Conservation (phyloP, 2,329 filamentous ascomycete species). For the Fusarium graminum region DNA sequence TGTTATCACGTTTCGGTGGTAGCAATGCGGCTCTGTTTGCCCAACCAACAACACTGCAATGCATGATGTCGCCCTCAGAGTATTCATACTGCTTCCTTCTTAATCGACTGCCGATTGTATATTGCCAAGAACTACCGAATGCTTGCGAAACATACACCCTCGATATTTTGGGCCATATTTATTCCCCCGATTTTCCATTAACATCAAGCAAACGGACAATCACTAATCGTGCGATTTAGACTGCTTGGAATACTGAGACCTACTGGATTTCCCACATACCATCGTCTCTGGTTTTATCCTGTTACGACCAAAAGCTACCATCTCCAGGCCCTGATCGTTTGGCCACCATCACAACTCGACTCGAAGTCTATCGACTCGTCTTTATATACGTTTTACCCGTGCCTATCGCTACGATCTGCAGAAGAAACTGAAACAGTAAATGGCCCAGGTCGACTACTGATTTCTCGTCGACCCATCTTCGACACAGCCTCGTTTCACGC, state of each 20-base stretch:
- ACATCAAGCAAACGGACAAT: neutral
- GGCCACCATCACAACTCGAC: constrained; percentile 18
- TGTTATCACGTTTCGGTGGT: constrained; percentile 1
- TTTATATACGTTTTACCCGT: constrained; percentile 31
- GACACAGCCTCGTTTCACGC: constrained; percentile 24
- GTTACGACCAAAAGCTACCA: constrained; percentile 34
- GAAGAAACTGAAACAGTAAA: constrained; percentile 48
- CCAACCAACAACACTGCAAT: constrained; percentile 6
- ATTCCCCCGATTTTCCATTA: neutral
- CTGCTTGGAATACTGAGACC: constrained; percentile 22
- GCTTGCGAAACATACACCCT: neutral
- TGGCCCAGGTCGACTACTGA: constrained; percentile 52
- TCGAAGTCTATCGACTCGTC: constrained; percentile 14
- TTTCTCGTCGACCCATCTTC: constrained; percentile 34
- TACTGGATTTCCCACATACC: constrained; percentile 25
- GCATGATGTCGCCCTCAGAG: neutral
- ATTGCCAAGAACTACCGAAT: neutral
- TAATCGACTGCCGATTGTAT: neutral
- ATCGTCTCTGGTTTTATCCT: constrained; percentile 24
- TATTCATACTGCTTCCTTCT: neutral
- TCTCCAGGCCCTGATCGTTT: constrained; percentile 12
- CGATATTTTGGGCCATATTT: constrained; percentile 1
- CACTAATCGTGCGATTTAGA: constrained; percentile 26
- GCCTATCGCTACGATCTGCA: constrained; percentile 40
- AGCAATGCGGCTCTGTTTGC: constrained; percentile 1